Evolutionary conservation across 2,329 filamentous ascomycete species (phyloP).

Genomic region (Exophiala calicioides): DNA sequence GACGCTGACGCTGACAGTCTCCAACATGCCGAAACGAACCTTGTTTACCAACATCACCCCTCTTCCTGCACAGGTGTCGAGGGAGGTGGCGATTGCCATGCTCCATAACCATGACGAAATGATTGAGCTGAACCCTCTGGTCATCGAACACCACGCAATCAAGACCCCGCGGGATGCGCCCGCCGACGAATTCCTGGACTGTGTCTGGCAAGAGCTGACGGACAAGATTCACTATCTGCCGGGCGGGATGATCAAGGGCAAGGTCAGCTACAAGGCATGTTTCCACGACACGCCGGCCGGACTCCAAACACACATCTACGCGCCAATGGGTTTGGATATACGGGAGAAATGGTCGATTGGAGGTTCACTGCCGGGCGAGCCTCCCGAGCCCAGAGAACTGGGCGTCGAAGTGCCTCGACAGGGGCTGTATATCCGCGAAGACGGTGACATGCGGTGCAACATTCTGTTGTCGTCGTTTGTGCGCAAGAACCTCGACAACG

Average conservation of each 20-base stretch:
- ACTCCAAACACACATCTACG: slow-evolving; percentile 80
- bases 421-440: slow-evolving; percentile 80
- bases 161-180: slow-evolving; percentile 66
- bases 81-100: slow-evolving; percentile 70
- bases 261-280: slow-evolving; percentile 75
- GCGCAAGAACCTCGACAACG: slow-evolving; percentile 77
- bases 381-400: slow-evolving; percentile 64
- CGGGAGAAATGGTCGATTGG: slow-evolving; percentile 75
- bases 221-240: slow-evolving; percentile 77
- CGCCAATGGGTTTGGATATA: slow-evolving; percentile 78
- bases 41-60: slow-evolving; percentile 78
- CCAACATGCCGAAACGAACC: slow-evolving; percentile 67
- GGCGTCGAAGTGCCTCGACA: slow-evolving; percentile 65
- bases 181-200: slow-evolving; percentile 66
- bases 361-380: slow-evolving; percentile 71
- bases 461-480: slow-evolving; percentile 74
- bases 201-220: slow-evolving; percentile 75
- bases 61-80: slow-evolving; percentile 67
- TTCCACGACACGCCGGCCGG: slow-evolving; percentile 74
- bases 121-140: slow-evolving; percentile 84
- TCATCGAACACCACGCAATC: slow-evolving; percentile 70
- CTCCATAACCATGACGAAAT: slow-evolving; percentile 78
- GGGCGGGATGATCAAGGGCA: slow-evolving; percentile 62
- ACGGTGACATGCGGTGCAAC: slow-evolving; percentile 80
- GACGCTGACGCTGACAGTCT: neutral